Evolutionary conservation across 805 yeast genomes (phyloP), one percentile per base, ranked within the genome.

Genomic region (Kazachstania taianensis): DNA sequence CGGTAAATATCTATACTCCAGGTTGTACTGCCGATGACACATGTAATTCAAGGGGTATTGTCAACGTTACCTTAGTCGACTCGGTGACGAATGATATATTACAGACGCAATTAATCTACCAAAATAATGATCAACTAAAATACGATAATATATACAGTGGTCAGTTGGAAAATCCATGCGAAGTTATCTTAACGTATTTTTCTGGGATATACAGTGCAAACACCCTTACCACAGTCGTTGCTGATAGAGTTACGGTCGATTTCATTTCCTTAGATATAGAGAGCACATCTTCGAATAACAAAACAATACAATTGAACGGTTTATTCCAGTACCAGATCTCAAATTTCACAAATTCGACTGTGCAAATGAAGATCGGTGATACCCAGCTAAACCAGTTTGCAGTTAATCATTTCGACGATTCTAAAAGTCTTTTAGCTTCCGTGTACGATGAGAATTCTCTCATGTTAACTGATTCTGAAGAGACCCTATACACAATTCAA

Each of bases 131-230:
- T 24, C 70, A 74, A 38, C 70, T 78, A 33, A 92, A 92, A 55
- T 89, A 84, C 54, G 97, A 92, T 56, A 65, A 69, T 14, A 52
- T 92, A 6, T 89, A 62, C 54, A 63, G 69, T 29, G 98, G 97
- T 1, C 73, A 72, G 40, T 54, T 87, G 33, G 67, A 72, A 1
- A 58, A 67, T 25, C 47, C 67, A 2, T 70, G 73, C 1, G 61
- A 60, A 15, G 61, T 81, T 8, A 63, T 61, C 5, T 44, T 81
- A 42, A 50, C 42, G 4, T 55, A 63, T n/a, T 38, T 52, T 25
- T 48, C 64, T 4, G 58, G 69, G 1, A 44, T 59, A 6, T 38
- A 52, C n/a, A 43, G 50, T 5, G 22, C 37, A 7, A 43, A 40
- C 22, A 51, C 49, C 4, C 56, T 57, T 4, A 59, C 65, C 1